Conservation (phyloP, 2,329 filamentous ascomycete species). For the Penicillium janthinellum region DNA sequence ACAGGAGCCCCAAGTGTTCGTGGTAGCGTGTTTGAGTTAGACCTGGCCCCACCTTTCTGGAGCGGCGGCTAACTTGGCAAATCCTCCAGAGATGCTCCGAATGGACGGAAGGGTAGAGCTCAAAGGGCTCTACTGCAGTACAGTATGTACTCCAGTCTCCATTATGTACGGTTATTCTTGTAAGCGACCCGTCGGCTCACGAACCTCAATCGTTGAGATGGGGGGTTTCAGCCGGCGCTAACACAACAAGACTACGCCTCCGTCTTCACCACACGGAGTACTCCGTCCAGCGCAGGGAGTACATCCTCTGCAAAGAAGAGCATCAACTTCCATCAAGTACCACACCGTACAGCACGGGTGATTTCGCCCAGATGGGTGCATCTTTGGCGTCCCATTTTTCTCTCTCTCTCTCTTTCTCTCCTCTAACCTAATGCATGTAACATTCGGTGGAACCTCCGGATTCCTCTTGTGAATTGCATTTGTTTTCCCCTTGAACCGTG, state of each 20-base stretch:
- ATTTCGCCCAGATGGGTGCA: not conserved
- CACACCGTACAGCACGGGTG: too few relatives aligned
- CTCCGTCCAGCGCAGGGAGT: not conserved
- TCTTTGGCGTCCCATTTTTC: not conserved
- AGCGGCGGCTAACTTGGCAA: slow-evolving; percentile 32
- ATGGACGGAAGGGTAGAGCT: not conserved
- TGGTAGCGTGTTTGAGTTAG: slow-evolving; percentile 39
- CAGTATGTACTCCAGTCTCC: not conserved
- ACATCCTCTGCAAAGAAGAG: not conserved
- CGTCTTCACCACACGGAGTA: not conserved
- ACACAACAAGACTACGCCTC: not conserved
- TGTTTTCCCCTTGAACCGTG: slow-evolving; percentile 3
- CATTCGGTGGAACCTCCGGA: not conserved
- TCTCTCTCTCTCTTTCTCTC: not conserved
- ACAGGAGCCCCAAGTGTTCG: slow-evolving; percentile 22
- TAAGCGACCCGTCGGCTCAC: not conserved
- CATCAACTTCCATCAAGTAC: too few relatives aligned
- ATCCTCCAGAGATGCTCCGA: not conserved
- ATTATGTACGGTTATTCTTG: not conserved
- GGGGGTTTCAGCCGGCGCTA: not conserved
- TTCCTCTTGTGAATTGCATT: not conserved
- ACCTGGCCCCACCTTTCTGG: slow-evolving; percentile 29
- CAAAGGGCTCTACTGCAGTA: too few relatives aligned
- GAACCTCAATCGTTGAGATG: not conserved
- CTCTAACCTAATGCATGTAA: not conserved